Evolutionary conservation across 495 filamentous ascomycete species (phyloP).

Genomic region (Talaromyces liani): DNA sequence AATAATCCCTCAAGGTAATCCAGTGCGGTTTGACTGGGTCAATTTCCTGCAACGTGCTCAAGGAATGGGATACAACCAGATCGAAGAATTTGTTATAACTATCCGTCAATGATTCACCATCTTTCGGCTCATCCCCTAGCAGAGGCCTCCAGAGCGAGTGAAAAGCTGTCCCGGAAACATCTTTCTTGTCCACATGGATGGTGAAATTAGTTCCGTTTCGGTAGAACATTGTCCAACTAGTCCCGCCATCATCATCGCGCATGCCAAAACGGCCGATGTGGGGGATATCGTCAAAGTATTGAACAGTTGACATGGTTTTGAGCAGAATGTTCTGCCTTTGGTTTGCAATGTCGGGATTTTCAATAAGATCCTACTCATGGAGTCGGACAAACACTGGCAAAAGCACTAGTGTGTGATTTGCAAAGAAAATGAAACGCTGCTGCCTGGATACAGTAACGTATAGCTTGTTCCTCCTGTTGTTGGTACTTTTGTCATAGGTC

Average conservation of each 20-base stretch:
- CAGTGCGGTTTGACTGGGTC: neutral
- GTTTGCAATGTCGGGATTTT: too few species aligned
- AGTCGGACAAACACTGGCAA: too few species aligned
- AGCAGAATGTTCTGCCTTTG: too few species aligned
- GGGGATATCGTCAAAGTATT: slow-evolving; percentile 6
- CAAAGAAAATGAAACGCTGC: too few species aligned
- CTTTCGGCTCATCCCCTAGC: neutral
- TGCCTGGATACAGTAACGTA: too few species aligned
- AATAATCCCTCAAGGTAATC: neutral
- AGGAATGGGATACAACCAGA: slow-evolving; percentile 3
- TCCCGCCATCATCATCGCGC: neutral
- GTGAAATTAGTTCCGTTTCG: neutral
- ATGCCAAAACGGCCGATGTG: slow-evolving; percentile 7
- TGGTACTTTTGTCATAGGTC: too few species aligned
- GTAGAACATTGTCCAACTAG: neutral
- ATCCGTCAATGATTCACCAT: neutral
- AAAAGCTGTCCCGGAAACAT: slow-evolving; percentile 3
- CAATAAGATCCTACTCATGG: too few species aligned
- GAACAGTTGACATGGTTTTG: neutral
- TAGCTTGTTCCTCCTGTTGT: too few species aligned
- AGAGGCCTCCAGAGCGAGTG: neutral
- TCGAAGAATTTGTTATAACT: neutral
- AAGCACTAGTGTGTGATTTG: too few species aligned
- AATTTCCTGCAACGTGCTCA: slow-evolving; percentile 1
- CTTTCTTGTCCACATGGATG: neutral